Percentiles rank a stretch among this genome's conserved stretches.
These are phyloP conservation scores for Bruguiera hainesii DNA, from an alignment of 441 rosid genomes.

Conservation along the genomic window DNA sequence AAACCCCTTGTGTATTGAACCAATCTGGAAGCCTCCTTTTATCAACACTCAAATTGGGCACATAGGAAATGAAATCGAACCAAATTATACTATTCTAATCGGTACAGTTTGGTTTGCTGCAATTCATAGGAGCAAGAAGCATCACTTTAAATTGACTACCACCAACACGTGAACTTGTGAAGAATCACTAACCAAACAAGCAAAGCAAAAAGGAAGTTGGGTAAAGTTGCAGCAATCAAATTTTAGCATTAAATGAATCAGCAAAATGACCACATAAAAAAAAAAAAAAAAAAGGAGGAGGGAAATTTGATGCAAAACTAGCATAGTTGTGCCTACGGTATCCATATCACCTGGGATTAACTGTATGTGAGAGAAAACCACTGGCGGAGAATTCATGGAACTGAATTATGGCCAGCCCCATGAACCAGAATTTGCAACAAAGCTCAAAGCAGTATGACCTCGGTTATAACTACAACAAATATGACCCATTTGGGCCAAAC, in stretches of 20 bases:
- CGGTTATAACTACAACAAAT: slow-evolving; percentile 20
- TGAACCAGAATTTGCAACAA: slow-evolving; percentile 9
- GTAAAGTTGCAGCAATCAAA: slow-evolving; percentile 17
- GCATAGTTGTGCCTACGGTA: too few species aligned
- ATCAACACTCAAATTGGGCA: slow-evolving; percentile 12
- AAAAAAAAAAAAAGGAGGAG: not conserved
- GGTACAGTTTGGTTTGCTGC: not conserved
- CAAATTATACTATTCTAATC: not conserved
- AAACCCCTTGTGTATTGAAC: not conserved
- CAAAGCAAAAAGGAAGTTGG: slow-evolving; percentile 1
- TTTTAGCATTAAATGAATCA: slow-evolving; percentile 19
- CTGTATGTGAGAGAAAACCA: not conserved
- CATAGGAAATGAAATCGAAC: slow-evolving; percentile 21
- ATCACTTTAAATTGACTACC: slow-evolving; percentile 15
- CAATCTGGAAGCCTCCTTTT: not conserved
- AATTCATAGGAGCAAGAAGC: slow-evolving; percentile 9
- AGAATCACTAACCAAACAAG: slow-evolving; percentile 15
- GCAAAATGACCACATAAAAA: not conserved
- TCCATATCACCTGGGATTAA: not conserved
- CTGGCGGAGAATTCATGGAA: slow-evolving; percentile 24
- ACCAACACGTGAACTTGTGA: slow-evolving; percentile 14
- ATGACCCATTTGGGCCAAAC: not conserved
- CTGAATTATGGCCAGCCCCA: slow-evolving; percentile 4
- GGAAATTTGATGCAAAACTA: too few species aligned
- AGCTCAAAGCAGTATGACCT: not conserved